Base-by-base conservation (phyloP, 2,329 filamentous ascomycete species). In the Monilinia fructicola region DNA sequence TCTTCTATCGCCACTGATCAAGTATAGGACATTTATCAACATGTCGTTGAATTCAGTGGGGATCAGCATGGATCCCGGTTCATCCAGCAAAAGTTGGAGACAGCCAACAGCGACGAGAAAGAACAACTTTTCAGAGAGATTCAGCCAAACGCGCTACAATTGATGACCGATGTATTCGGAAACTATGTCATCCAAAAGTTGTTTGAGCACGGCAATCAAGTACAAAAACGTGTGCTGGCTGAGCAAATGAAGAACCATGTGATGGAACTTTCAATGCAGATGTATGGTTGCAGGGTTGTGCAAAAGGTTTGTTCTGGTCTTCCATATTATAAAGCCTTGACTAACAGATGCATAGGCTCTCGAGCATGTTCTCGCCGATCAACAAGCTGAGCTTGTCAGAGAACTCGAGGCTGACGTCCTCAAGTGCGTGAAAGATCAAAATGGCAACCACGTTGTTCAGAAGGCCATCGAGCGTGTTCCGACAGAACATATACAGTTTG, bases 141-240 rank as follows among this genome's bases (percentile, higher is more conserved):
- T 55, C 85, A 91, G 72, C 86, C 88, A 0, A 95, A 99, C 71
- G 87, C 90, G 1, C 78, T 96, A 40, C 92, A 94, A 74, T 81
- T 99, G 58, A 97, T 97, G 92, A 94, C 90, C 55, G 95, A 98
- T 77, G 90, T 98, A 0, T 99, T 97, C 75, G 95, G 95, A 64
- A 99, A 99, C 78, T 99, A 98, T 75, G 95, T 99, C 46, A 93
- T 98, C 50, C 95, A 99, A 75, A 98, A 97, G 77, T 89, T 98
- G 76, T 97, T 98, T 69, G 94, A 98, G 77, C 92, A 98, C 77
- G 94, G 95, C 50, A 96, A 92, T 72, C 93, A 97, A 78, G 85
- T 89, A 0, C 95, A 99, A 80, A 99, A 99, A 81, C 93, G 90
- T 78, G 84, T 90, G 2, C 79, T 99, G 53, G 93, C 92, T 0